phyloP scores from a whole-genome alignment of 768 basidiomycete genomes.

The Russula brevipes region DNA sequence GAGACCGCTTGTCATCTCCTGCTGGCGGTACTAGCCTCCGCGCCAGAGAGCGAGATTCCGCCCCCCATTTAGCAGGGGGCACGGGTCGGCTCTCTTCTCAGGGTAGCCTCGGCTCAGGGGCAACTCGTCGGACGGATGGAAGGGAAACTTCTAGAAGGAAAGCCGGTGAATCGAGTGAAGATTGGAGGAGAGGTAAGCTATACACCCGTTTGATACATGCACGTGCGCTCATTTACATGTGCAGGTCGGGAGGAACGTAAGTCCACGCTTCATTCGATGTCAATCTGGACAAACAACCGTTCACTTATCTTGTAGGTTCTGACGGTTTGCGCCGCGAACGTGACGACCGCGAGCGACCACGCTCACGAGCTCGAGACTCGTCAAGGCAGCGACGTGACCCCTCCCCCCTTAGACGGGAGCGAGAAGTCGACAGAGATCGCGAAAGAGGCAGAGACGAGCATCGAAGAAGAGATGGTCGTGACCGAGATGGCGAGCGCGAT shows the following conservation, averaged over 20 bases:
- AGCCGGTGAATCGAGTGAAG: conserved; percentile 68
- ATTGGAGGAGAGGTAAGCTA: conserved; percentile 76
- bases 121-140: conserved; percentile 51
- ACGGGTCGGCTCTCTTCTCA: conserved; percentile 39
- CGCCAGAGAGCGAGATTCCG: conserved; percentile 61
- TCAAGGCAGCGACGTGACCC: conserved; percentile 57
- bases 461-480: conserved; percentile 40
- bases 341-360: conserved; percentile 58
- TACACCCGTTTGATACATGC: conserved; percentile 9
- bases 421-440: conserved; percentile 34
- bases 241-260: conserved; percentile 59
- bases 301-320: conserved; percentile 36
- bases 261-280: conserved; percentile 21
- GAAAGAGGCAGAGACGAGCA: conserved; percentile 33
- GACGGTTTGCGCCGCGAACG: conserved; percentile 56
- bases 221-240: conserved; percentile 15
- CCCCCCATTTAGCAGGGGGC: conserved; percentile 50
- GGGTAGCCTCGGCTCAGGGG: conserved; percentile 30
- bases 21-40: conserved; percentile 41
- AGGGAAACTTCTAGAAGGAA: conserved; percentile 63
- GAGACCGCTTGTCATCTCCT: conserved; percentile 63
- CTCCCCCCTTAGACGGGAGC: conserved; percentile 42
- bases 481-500: conserved; percentile 43
- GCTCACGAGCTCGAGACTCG: conserved; percentile 59
- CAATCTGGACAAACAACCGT: background rate